Evolutionary conservation across 306 rosid species (phyloP).

Genomic region (Sicyos edulis): DNA sequence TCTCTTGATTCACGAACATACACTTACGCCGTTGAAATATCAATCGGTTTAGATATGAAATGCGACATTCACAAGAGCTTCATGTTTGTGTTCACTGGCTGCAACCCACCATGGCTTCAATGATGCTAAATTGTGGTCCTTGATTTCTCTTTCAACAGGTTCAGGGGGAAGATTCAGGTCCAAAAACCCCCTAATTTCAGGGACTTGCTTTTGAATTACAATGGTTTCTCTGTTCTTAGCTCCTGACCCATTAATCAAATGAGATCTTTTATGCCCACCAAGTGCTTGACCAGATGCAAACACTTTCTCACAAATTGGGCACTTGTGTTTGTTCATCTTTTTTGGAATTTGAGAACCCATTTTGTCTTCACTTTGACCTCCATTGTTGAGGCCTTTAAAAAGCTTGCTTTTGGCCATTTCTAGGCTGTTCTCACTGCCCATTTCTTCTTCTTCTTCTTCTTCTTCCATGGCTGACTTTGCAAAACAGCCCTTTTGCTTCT

Average conservation of each 20-base stretch:
- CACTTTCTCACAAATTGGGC: slow-evolving; percentile 24
- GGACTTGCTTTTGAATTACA: neutral
- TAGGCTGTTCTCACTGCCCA: slow-evolving; percentile 15
- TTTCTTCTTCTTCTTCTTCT: neutral
- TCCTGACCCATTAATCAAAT: slow-evolving; percentile 13
- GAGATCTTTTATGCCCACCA: slow-evolving; percentile 28
- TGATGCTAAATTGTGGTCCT: slow-evolving; percentile 22
- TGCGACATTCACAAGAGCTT: slow-evolving; percentile 25
- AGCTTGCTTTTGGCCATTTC: slow-evolving; percentile 13
- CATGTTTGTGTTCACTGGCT: slow-evolving; percentile 28
- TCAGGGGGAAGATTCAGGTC: slow-evolving; percentile 27
- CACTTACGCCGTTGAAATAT: too few species aligned
- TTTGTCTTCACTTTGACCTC: neutral
- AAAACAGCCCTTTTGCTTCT: slow-evolving; percentile 19
- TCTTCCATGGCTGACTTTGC: slow-evolving; percentile 11
- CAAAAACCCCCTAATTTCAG: slow-evolving; percentile 14
- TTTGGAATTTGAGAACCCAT: neutral
- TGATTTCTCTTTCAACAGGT: slow-evolving; percentile 33
- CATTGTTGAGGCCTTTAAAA: slow-evolving; percentile 10
- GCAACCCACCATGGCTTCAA: slow-evolving; percentile 40
- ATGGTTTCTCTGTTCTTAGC: neutral
- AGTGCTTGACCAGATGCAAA: slow-evolving; percentile 26
- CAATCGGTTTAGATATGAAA: neutral
- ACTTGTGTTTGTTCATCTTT: slow-evolving; percentile 16
- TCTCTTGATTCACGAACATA: too few species aligned